Base-by-base conservation (phyloP, 148 eudicot genomes). In the Persicaria tinctoria region DNA sequence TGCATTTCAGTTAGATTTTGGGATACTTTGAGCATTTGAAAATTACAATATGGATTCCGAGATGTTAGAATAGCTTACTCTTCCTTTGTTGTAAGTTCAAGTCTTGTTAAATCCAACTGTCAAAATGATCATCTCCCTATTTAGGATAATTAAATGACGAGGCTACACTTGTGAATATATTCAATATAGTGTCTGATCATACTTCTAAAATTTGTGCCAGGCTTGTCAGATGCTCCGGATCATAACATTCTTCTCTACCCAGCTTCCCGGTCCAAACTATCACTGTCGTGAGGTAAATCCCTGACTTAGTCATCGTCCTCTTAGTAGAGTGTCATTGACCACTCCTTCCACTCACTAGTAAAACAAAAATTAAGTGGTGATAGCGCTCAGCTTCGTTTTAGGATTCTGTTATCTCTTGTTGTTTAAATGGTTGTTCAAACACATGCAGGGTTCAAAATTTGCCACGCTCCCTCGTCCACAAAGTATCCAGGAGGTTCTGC, bases 211-310 rank as follows among this genome's bases (percentile, higher is more conserved):
- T 66, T 12, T 41, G 3, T 66, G 47, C 76, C 90, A 95, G 98
- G 92, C 86, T 55, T 90, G 90, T 76, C 98, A 95, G 70, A 10
- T 88, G 54, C 97, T 95, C 77, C 88, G 98, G 79, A 85, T 95
- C 75, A 81, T 95, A 51, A 84, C 89, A 74, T 91, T 94, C 83
- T 91, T 91, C 79, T 87, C 98, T 72, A 91, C 97, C 20, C 89
- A 87, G 75, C 96, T 95, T 73, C 98, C 98, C 74, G 98, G 98
- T 73, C 98, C 98, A 72, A 92, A 90, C 78, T 92, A 92, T 79
- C 98, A 95, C 47, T 95, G 98, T 54, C 97, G 98, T 16, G 96
- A 95, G 93, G 98, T 92, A 86, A 79, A 76, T 47, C 23, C 13
- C 41, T 60, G n/a, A 32, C 56, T 68, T 11, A 45, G 13, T 32